Conservation (phyloP, 2,329 filamentous ascomycete species). For the Ceratocystis albifundus region DNA sequence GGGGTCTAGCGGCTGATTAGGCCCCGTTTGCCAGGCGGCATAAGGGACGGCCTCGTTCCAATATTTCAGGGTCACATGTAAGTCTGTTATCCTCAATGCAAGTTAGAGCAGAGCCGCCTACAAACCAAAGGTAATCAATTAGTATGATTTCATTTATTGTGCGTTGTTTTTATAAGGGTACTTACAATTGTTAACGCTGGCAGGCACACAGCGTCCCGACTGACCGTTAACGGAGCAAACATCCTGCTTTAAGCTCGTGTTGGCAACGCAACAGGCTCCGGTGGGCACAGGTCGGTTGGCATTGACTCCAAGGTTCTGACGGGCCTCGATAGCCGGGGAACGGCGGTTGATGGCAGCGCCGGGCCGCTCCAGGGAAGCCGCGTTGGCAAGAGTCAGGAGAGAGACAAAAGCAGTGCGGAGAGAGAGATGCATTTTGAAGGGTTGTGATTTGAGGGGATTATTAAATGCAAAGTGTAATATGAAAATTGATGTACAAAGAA, state of each 20-base stretch:
- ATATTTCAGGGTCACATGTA: conserved; percentile 27
- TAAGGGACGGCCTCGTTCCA: conserved; percentile 28
- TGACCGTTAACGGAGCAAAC: conserved; percentile 30
- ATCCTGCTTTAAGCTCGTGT: conserved; percentile 32
- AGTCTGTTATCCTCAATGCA: conserved; percentile 28
- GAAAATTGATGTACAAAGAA: conserved; percentile 18
- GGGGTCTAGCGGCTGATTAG: neutral
- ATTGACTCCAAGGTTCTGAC: conserved; percentile 28
- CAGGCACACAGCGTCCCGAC: conserved; percentile 30
- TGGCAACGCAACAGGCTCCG: conserved; percentile 31
- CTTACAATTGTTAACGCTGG: conserved; percentile 31
- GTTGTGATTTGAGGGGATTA: neutral
- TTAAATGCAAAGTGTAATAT: neutral
- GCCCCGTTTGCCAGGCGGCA: conserved; percentile 26
- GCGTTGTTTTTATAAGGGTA: neutral
- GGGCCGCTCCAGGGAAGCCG: conserved; percentile 14
- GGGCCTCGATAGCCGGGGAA: conserved; percentile 23
- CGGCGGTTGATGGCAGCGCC: conserved; percentile 25
- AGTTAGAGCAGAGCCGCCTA: conserved; percentile 27
- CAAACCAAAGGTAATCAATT: neutral
- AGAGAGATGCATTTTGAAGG: conserved; percentile 29
- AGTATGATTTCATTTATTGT: neutral
- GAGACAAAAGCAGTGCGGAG: conserved; percentile 26
- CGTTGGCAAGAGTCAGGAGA: conserved; percentile 26
- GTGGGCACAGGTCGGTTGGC: conserved; percentile 30